Evolutionary conservation across 2,329 filamentous ascomycete species (phyloP), one percentile per base, ranked within the genome.

Genomic region (Lomentospora prolificans): DNA sequence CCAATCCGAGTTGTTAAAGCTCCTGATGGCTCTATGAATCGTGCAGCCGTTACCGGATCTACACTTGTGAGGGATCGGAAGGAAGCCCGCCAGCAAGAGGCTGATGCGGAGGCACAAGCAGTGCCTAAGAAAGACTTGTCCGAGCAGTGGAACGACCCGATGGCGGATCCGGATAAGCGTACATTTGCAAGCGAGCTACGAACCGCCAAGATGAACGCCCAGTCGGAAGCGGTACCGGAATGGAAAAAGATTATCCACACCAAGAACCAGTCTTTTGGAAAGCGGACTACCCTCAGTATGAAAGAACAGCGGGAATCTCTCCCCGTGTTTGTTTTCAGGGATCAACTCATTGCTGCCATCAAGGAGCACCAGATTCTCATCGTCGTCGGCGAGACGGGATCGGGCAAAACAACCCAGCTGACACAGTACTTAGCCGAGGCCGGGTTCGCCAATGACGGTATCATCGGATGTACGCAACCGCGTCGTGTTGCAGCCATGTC

Each of bases 401-500:
- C 90, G 0, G 94, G 94, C 62, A 99, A 99, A 71, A 99, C 94
- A 0, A 99, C 94, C 0, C 94, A 99, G 67, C 70, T 99, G 56
- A 96, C 94, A 0, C 94, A 99, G 61, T 99, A 95, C 63, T 78
- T 99, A 17, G 92, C 91, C 0, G 94, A 99, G 70, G 91, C 82
- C 51, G 94, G 94, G 0, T 96, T 95, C 65, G 87, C 86, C 1
- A 88, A 95, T 61, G 75, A 87, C 57, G 90, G 91, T 30, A 87
- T 96, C 58, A 94, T 99, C 50, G 94, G 94, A 1, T 99, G 94
- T 67, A 99, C 95, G 0, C 94, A 99, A 63, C 94, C 94, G 53
- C 89, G 94, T 67, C 90, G 94, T 78, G 94, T 97, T 9, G 94
- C 94, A 25, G 94, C 94, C 60, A 96, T 97, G 85, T 96, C 90